Percentiles rank a stretch among this genome's conserved stretches.
Evolutionary conservation across 2,329 filamentous ascomycete species (phyloP).

Genomic region (Nannizziopsis barbatae): DNA sequence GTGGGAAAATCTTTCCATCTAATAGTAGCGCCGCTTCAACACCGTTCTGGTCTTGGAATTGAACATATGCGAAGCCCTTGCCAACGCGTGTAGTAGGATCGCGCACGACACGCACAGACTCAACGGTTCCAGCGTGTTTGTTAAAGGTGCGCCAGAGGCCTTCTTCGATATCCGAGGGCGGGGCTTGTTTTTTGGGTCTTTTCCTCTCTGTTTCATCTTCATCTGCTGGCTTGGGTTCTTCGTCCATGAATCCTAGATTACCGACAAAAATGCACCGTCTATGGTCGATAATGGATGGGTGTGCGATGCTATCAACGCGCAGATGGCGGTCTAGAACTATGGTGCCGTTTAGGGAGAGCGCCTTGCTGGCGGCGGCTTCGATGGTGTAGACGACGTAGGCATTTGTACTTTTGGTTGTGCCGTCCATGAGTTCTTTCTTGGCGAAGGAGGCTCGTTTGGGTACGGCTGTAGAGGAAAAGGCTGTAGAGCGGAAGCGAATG

Average conservation of each 20-base stretch:
- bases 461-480: conserved; percentile 60
- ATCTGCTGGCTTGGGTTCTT: conserved; percentile 57
- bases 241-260: conserved; percentile 90
- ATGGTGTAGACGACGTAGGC: conserved; percentile 87
- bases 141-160: conserved; percentile 46
- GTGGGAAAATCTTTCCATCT: conserved; percentile 84
- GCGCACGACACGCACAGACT: conserved; percentile 84
- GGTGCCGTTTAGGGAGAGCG: conserved; percentile 69
- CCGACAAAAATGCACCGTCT: conserved; percentile 91
- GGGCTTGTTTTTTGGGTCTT: conserved; percentile 53
- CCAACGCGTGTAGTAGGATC: conserved; percentile 84
- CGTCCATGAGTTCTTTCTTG: conserved; percentile 77
- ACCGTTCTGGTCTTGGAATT: conserved; percentile 79
- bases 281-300: conserved; percentile 72
- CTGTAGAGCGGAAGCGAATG: conserved; percentile 84
- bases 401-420: conserved; percentile 85
- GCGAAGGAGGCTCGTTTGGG: conserved; percentile 94
- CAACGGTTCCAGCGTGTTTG: conserved; percentile 55
- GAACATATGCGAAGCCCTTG: conserved; percentile 95
- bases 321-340: conserved; percentile 77
- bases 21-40: conserved; percentile 85
- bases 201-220: conserved; percentile 58
- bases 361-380: conserved; percentile 60
- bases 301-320: conserved; percentile 79
- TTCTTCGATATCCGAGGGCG: conserved; percentile 79